Percentiles rank a stretch among this genome's conserved stretches.
phyloP scores from a whole-genome alignment of 768 basidiomycete genomes.

The Astraeus odoratus region DNA sequence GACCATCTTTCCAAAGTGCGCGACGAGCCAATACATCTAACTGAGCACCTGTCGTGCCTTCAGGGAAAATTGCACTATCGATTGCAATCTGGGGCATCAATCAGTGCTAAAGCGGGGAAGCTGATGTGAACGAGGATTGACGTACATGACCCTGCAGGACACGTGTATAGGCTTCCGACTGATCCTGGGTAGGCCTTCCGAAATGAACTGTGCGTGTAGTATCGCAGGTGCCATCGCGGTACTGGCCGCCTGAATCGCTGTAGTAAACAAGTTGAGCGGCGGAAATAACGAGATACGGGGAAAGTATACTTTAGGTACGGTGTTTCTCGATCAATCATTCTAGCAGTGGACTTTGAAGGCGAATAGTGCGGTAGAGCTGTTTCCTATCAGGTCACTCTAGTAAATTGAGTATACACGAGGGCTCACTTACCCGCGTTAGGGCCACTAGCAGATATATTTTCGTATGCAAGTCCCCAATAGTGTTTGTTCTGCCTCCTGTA shows the following conservation, averaged over 20 bases:
- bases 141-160: conserved; percentile 95
- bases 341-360: conserved; percentile 62
- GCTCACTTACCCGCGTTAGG: conserved; percentile 63
- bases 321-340: conserved; percentile 65
- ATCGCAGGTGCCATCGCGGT: conserved; percentile 85
- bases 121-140: conserved; percentile 19
- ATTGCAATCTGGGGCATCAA: conserved; percentile 67
- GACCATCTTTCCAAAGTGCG: conserved; percentile 79
- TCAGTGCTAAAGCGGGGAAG: conserved; percentile 11
- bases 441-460: conserved; percentile 85
- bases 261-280: conserved; percentile 12
- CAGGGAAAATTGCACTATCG: conserved; percentile 84
- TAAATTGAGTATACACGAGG: not conserved
- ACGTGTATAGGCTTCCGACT: conserved; percentile 87
- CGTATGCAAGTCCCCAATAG: conserved; percentile 82
- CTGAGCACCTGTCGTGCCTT: conserved; percentile 77
- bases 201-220: conserved; percentile 81
- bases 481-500: conserved; percentile 64
- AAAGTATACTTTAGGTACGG: conserved; percentile 82
- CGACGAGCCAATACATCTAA: conserved; percentile 87
- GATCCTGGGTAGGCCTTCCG: conserved; percentile 78
- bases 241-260: conserved; percentile 91
- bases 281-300: conserved; percentile 5
- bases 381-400: not conserved
- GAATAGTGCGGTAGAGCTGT: conserved; percentile 90